phyloP scores from a whole-genome alignment of 1,284 basidiomycete genomes.

The Apiotrichum akiyoshidainum region DNA sequence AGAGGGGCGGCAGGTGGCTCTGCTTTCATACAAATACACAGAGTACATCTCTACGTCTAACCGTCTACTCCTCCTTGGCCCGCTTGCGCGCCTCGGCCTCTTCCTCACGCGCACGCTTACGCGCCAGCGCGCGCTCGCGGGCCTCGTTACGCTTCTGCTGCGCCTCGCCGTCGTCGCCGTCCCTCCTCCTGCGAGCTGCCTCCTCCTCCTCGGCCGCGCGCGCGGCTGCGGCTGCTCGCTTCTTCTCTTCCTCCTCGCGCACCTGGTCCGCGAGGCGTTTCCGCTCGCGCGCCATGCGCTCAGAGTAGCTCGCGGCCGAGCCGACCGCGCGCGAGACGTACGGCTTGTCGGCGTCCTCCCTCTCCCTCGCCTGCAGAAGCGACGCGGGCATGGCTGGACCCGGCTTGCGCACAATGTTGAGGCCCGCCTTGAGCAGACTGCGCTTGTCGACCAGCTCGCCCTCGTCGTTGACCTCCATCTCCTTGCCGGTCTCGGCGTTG shows the following conservation, averaged over 20 bases:
- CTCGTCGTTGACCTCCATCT: constrained; percentile 96
- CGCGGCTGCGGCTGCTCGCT: constrained; percentile 54
- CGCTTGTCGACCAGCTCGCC: constrained; percentile 96
- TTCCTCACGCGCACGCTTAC: constrained; percentile 74
- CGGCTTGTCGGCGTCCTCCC: constrained; percentile 41
- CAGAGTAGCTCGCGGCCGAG: constrained; percentile 68
- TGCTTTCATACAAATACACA: no score
- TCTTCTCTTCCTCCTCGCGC: constrained; percentile 64
- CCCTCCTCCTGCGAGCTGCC: constrained; percentile 51
- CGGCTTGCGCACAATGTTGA: constrained; percentile 67
- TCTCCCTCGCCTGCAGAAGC: constrained; percentile 45
- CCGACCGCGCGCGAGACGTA: constrained; percentile 65
- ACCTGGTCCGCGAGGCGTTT: constrained; percentile 71
- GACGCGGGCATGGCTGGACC: constrained; percentile 31
- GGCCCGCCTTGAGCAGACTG: constrained; percentile 80
- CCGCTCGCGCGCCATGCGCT: constrained; percentile 74
- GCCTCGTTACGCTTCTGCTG: constrained; percentile 69
- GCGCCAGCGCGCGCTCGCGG: constrained; percentile 67
- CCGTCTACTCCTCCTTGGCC: constrained; percentile 11
- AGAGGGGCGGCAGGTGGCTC: no score
- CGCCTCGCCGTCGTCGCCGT: constrained; percentile 55
- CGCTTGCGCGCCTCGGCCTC: constrained; percentile 32
- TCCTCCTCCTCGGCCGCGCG: constrained; percentile 54
- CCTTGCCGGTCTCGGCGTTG: constrained; percentile 63
- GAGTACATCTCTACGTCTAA: no score